These are phyloP conservation scores for Fusarium cyanostomum DNA, from an alignment of 2,329 filamentous ascomycete genomes.

Conservation along the genomic window DNA sequence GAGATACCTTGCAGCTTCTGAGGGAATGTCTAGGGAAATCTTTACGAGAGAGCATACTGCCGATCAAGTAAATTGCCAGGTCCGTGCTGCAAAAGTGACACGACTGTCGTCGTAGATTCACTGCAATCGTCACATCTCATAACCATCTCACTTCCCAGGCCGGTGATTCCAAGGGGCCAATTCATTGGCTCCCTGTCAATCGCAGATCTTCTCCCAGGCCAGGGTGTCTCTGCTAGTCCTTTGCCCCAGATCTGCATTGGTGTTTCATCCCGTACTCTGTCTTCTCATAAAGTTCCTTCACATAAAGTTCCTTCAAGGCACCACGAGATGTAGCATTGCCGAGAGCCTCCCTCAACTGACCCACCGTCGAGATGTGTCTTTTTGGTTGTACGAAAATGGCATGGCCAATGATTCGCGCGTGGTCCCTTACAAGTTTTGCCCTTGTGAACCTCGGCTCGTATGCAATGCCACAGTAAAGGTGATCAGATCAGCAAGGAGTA, in stretches of 20 bases:
- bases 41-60: neutral
- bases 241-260: neutral
- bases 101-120: neutral
- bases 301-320: neutral
- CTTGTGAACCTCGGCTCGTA: neutral
- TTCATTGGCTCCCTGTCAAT: neutral
- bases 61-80: neutral
- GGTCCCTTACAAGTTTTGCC: neutral
- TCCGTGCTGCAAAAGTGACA: neutral
- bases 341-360: neutral
- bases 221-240: neutral
- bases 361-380: neutral
- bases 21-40: too few relatives aligned
- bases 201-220: neutral
- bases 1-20: too few relatives aligned
- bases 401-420: neutral
- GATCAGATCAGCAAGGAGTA: neutral
- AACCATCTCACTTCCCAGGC: constrained; percentile 1
- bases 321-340: neutral
- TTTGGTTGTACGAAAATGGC: neutral
- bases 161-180: constrained; percentile 1
- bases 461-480: neutral
- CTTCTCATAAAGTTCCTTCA: neutral
- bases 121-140: constrained; percentile 1
- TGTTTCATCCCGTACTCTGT: neutral